These are phyloP conservation scores for Aureobasidium subglaciale DNA, from an alignment of 2,329 filamentous ascomycete genomes.

Conservation along the genomic window DNA sequence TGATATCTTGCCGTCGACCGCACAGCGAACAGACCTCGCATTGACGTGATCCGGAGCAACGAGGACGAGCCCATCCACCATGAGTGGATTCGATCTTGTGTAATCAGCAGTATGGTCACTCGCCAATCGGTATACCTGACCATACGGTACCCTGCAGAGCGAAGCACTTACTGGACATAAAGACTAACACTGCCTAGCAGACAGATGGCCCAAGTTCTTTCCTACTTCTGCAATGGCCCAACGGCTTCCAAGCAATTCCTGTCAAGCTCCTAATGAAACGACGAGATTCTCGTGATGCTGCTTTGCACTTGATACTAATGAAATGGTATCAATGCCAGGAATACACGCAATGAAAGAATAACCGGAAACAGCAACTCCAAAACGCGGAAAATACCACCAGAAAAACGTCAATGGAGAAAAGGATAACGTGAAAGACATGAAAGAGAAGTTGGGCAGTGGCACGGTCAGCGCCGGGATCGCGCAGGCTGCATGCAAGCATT, in stretches of 20 bases:
- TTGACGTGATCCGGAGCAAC: neutral
- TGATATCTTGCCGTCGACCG: neutral
- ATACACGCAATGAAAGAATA: neutral
- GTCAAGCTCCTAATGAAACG: no score
- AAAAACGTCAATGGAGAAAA: neutral
- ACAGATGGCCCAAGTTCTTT: neutral
- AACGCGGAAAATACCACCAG: neutral
- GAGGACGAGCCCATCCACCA: neutral
- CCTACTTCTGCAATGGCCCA: neutral
- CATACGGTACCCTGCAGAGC: neutral
- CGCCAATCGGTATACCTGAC: neutral
- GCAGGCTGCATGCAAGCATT: conserved; percentile 14
- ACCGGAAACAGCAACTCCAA: neutral
- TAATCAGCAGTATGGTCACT: no score
- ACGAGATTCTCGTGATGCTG: no score
- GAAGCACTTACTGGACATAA: conserved; percentile 5
- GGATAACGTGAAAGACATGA: neutral
- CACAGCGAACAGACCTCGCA: no score
- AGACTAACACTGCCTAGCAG: neutral
- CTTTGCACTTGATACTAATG: neutral
- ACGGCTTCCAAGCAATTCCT: no score
- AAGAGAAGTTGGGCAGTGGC: conserved; percentile 15
- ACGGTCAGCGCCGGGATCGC: conserved; percentile 12
- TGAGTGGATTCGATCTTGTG: neutral
- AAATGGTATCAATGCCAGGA: neutral